Conservation (phyloP, 768 basidiomycete genomes). For the Suillus weaverae region DNA sequence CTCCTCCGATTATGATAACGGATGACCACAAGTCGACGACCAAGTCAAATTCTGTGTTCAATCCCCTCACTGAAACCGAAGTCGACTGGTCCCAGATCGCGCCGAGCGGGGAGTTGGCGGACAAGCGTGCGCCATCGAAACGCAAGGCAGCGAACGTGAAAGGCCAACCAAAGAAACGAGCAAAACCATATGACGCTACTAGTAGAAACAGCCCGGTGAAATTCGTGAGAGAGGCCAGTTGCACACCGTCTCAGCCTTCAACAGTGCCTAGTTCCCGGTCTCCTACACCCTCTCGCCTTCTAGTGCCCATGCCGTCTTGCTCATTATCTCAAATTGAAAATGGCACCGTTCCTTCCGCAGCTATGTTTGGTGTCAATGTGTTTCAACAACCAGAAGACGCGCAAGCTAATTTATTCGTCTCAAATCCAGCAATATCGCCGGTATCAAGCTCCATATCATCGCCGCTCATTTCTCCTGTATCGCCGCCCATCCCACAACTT, state of each 20-base stretch:
- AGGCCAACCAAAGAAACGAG: constrained; percentile 53
- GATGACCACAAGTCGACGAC: constrained; percentile 93
- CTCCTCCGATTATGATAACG: constrained; percentile 96
- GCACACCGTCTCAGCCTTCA: constrained; percentile 36
- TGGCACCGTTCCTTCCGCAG: constrained; percentile 4
- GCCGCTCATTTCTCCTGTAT: constrained; percentile 10
- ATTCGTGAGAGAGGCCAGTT: constrained; percentile 56
- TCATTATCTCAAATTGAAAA: constrained; percentile 7
- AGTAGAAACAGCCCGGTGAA: constrained; percentile 38
- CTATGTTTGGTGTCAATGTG: constrained; percentile 1
- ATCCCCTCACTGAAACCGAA: constrained; percentile 41
- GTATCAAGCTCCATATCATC: constrained; percentile 19
- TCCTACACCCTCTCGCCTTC: constrained; percentile 29
- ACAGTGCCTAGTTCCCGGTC: constrained; percentile 34
- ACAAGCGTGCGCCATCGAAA: constrained; percentile 45
- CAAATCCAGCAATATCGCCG: constrained; percentile 20
- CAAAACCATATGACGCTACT: constrained; percentile 66
- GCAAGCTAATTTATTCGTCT: constrained; percentile 12
- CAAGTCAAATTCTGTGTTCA: constrained; percentile 24
- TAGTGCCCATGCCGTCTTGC: constrained; percentile 20
- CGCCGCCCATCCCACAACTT: constrained; percentile 19
- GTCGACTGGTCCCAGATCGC: constrained; percentile 52
- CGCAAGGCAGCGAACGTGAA: constrained; percentile 46
- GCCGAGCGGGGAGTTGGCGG: constrained; percentile 21
- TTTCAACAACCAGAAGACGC: constrained; percentile 6